These are phyloP conservation scores for Citrus medica DNA, from an alignment of 345 rosid genomes.

Conservation along the genomic window DNA sequence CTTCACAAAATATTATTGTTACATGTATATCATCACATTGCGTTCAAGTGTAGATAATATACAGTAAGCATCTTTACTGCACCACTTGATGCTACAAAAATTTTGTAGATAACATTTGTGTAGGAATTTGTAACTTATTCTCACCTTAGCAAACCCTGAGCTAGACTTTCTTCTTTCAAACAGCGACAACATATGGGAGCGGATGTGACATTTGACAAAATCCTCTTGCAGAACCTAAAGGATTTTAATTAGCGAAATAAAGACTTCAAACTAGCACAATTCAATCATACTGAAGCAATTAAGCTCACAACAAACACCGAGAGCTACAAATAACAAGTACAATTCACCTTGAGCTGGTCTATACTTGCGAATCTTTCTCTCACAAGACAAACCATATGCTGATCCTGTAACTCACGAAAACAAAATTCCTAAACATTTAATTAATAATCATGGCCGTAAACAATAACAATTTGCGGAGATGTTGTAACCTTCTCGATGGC, in stretches of 20 bases:
- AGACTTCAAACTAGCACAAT: neutral
- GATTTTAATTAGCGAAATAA: neutral
- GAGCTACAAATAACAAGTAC: neutral
- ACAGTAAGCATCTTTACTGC: neutral
- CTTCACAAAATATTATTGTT: neutral
- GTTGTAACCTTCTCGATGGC: conserved; percentile 68
- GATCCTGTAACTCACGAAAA: conserved; percentile 49
- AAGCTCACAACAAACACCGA: neutral
- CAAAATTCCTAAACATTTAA: neutral
- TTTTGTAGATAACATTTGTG: too few relatives aligned
- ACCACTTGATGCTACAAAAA: neutral
- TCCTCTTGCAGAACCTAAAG: conserved; percentile 83
- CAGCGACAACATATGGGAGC: conserved; percentile 54
- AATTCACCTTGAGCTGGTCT: conserved; percentile 52
- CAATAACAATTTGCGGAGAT: neutral
- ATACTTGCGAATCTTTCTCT: conserved; percentile 59
- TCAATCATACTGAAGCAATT: neutral
- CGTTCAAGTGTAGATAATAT: neutral
- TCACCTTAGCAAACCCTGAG: conserved; percentile 58
- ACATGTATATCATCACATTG: neutral
- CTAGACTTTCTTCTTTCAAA: conserved; percentile 33
- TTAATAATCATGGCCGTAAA: neutral
- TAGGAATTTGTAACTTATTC: neutral
- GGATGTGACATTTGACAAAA: conserved; percentile 70
- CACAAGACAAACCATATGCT: conserved; percentile 75